Base-by-base conservation (phyloP, 2,329 filamentous ascomycete genomes). In the Hypoxylon sp. region DNA sequence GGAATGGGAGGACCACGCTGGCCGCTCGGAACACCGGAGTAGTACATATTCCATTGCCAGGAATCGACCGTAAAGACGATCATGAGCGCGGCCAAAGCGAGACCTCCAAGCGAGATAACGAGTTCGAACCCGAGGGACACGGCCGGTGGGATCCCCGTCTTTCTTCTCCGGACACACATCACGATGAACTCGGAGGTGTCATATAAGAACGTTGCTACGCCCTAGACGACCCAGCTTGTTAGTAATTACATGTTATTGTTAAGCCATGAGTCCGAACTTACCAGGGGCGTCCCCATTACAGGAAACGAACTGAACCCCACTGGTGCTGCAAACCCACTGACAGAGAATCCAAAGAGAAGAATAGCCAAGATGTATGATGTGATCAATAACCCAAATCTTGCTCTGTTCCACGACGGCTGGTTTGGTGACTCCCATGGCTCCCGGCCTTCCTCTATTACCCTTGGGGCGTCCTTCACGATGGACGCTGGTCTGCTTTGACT, bases 111-210 rank as follows among this genome's bases (percentile, higher is more conserved):
- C 0, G 53, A 41, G 21, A 68, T 30, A 11, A 65, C 25, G 23
- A 70, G 64, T 17, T 70, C 65, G 41, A 70, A 61, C 1, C 64
- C 64, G 10, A 63, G 57, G 11, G 64, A 56, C 2, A 64, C 41
- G 17, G 49, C 6, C 3, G 67, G 61, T 6, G 43, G 50, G 21
- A 64, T 60, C 13, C 61, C 58, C 2, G 45, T 38, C 14, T 55
- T 63, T 5, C 45, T 30, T n/a, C 11, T 43, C 23, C 17, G 52
- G 2, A 23, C 53, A 21, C 62, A 65, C 43, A 48, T 63, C 2
- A 60, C 61, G 41, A 65, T 52, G 48, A 60, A 60, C 17, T 60
- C 30, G 57, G 57, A 25, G 10, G 52, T 34, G 45, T 67, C 64
- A 21, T 60, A 61, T 1, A 28, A 1, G n/a, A 62, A 17, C 2